These are phyloP conservation scores for Dalechampia spathulata DNA, from an alignment of 441 rosid species.

Conservation along the genomic window DNA sequence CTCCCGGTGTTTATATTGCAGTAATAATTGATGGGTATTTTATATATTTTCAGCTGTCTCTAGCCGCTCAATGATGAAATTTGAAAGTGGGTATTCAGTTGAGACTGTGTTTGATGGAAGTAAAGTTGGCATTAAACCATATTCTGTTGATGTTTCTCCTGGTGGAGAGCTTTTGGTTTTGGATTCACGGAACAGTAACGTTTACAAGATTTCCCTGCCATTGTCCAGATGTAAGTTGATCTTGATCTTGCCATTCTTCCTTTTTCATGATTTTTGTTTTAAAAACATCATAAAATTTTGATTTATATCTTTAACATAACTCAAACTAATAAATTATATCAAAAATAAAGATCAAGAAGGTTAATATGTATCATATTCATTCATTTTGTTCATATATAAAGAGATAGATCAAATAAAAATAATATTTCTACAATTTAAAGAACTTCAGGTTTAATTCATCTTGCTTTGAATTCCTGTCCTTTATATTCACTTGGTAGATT, in stretches of 20 bases:
- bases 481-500: slow-evolving; percentile 11
- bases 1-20: background rate
- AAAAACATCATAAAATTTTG: no score
- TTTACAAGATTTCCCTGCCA: slow-evolving; percentile 70
- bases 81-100: slow-evolving; percentile 77
- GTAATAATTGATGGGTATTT: slow-evolving; percentile 16
- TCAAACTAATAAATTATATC: no score
- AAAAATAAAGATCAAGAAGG: no score
- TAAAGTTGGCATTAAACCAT: slow-evolving; percentile 83
- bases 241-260: background rate
- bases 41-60: slow-evolving; percentile 38
- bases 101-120: slow-evolving; percentile 96
- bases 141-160: slow-evolving; percentile 58
- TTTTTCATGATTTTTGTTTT: no score
- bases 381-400: no score
- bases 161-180: slow-evolving; percentile 74
- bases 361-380: no score
- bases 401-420: no score
- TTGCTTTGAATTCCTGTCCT: background rate
- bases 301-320: no score
- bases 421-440: no score
- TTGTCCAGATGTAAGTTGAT: slow-evolving; percentile 67
- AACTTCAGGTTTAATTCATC: slow-evolving; percentile 30
- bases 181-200: slow-evolving; percentile 76
- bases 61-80: slow-evolving; percentile 80